These are phyloP conservation scores for Volvox carteri DNA, from an alignment of 163 green algal genomes.

Conservation along the genomic window DNA sequence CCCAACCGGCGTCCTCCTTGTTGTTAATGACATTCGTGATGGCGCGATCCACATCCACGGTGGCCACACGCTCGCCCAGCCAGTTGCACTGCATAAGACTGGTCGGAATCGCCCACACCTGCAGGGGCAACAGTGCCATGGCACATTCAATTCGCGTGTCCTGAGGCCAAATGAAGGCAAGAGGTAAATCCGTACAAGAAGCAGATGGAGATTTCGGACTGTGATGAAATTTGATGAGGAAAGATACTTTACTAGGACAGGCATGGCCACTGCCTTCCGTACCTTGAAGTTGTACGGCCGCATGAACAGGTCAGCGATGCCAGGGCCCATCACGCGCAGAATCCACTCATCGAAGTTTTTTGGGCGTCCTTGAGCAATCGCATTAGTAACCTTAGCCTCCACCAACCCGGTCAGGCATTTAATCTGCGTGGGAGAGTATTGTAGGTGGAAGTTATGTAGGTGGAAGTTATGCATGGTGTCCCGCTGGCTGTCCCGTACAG, in stretches of 20 bases:
- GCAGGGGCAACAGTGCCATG: conserved; percentile 1
- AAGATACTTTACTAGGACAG: neutral
- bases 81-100: conserved; percentile 93
- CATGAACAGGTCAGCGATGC: conserved; percentile 96
- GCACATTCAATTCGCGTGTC: neutral
- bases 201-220: neutral
- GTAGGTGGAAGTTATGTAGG: neutral
- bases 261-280: neutral
- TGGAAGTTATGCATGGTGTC: too few species aligned
- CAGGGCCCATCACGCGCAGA: conserved; percentile 88
- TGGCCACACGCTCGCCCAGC: conserved; percentile 95
- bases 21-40: conserved; percentile 90
- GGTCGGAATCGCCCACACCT: conserved; percentile 89
- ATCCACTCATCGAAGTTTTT: conserved; percentile 98
- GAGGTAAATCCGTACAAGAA: neutral
- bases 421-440: conserved; percentile 51
- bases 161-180: too few species aligned
- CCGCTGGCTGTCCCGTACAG: too few species aligned
- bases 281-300: conserved; percentile 98
- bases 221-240: neutral
- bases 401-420: conserved; percentile 89
- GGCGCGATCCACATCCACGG: conserved; percentile 87
- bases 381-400: conserved; percentile 89
- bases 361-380: conserved; percentile 77
- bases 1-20: conserved; percentile 93